Conservation (phyloP, 805 yeast genomes). For the Saccharomycopsis microspora region DNA sequence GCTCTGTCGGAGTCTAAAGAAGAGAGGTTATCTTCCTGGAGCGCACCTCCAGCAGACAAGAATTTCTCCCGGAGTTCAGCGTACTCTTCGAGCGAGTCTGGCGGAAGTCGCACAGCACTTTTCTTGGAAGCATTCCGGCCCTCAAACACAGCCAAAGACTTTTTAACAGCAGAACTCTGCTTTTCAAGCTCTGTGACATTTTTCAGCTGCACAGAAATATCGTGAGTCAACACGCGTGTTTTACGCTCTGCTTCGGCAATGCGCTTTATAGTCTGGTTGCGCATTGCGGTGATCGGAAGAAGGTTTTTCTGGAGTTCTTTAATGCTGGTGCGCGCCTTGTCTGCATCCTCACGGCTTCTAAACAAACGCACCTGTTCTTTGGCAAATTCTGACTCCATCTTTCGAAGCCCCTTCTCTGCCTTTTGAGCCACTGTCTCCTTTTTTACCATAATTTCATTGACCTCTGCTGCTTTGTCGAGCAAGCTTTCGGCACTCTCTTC, state of each 20-base stretch:
- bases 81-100: conserved; percentile 46
- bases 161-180: conserved; percentile 36
- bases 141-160: conserved; percentile 30
- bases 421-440: conserved; percentile 24
- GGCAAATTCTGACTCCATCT: conserved; percentile 32
- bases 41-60: conserved; percentile 43
- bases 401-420: conserved; percentile 25
- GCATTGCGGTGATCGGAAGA: conserved; percentile 53
- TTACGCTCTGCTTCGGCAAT: conserved; percentile 35
- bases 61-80: conserved; percentile 44
- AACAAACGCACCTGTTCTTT: conserved; percentile 32
- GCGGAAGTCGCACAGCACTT: conserved; percentile 29
- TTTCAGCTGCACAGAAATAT: conserved; percentile 38
- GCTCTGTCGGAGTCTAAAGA: conserved; percentile 32
- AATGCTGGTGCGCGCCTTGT: conserved; percentile 26
- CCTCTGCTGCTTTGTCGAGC: conserved; percentile 19
- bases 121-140: conserved; percentile 24
- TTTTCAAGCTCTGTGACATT: conserved; percentile 30
- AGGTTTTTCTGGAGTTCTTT: conserved; percentile 35
- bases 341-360: conserved; percentile 29
- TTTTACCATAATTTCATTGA: conserved; percentile 12
- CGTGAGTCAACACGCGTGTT: conserved; percentile 37
- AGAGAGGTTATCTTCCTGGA: conserved; percentile 39
- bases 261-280: conserved; percentile 35
- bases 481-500: conserved; percentile 24